These are phyloP conservation scores for Cladosporium sp. DNA, from an alignment of 2,329 filamentous ascomycete species.

Conservation along the genomic window DNA sequence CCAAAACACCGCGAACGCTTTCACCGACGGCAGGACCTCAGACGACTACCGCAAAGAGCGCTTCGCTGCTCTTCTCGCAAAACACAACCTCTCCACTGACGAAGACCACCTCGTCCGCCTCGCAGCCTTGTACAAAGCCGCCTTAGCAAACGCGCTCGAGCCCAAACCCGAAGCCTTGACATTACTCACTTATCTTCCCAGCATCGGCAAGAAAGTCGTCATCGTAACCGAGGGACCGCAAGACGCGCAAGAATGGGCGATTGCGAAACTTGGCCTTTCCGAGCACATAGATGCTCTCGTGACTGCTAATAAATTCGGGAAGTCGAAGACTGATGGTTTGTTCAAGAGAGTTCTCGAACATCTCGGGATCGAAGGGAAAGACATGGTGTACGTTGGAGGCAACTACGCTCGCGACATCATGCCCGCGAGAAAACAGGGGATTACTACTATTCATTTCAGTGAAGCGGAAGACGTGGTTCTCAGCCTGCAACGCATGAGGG, in stretches of 20 bases:
- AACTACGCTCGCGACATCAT: background rate
- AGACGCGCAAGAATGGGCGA: background rate
- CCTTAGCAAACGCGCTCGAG: background rate
- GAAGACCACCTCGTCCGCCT: background rate
- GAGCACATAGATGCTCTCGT: background rate
- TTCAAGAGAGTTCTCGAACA: background rate
- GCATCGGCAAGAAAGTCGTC: background rate
- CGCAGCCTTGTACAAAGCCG: background rate
- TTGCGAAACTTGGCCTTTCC: background rate
- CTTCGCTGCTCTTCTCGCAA: background rate
- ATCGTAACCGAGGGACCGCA: background rate
- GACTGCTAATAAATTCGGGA: background rate
- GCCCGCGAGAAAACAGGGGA: background rate
- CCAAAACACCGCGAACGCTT: background rate
- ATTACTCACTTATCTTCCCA: background rate
- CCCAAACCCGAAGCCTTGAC: background rate
- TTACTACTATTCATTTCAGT: background rate
- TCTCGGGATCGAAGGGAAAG: background rate
- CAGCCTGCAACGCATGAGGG: background rate
- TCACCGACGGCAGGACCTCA: background rate
- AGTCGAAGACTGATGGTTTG: background rate
- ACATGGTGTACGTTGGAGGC: background rate
- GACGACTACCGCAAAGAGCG: background rate
- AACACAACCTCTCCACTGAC: background rate
- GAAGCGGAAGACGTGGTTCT: background rate